phyloP scores from a whole-genome alignment of 495 filamentous ascomycete genomes.

The Cladorrhinum samala region DNA sequence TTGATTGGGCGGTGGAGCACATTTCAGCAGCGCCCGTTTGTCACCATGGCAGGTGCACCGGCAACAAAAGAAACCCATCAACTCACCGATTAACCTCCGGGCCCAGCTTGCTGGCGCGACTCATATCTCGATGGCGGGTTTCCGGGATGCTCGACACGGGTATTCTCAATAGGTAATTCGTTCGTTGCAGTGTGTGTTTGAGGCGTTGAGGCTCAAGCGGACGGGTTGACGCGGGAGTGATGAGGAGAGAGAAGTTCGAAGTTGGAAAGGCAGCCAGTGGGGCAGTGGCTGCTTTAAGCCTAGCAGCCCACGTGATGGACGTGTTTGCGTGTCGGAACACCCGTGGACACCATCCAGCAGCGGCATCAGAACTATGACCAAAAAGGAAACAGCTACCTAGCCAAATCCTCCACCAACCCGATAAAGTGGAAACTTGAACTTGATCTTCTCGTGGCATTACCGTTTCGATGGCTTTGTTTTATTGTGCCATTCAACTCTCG shows the following conservation, averaged over 20 bases:
- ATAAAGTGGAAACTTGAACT: neutral
- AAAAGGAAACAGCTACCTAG: neutral
- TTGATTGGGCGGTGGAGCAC: neutral
- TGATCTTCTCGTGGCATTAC: neutral
- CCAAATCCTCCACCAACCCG: constrained; percentile 3
- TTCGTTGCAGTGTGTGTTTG: constrained; percentile 13
- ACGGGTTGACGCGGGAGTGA: constrained; percentile 28
- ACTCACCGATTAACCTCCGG: constrained; percentile 92
- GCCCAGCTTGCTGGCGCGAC: constrained; percentile 80
- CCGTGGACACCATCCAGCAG: neutral
- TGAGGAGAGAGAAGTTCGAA: constrained; percentile 32
- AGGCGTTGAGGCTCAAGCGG: constrained; percentile 23
- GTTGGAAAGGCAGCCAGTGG: constrained; percentile 16
- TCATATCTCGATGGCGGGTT: constrained; percentile 57
- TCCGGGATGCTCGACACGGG: constrained; percentile 20
- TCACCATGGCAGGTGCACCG: neutral
- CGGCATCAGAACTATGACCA: neutral
- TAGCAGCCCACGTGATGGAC: constrained; percentile 27
- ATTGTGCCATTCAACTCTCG: neutral
- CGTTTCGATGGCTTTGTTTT: neutral
- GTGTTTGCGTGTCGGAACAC: neutral
- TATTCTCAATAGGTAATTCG: constrained; percentile 14
- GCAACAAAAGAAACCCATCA: neutral
- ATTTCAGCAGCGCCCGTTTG: neutral
- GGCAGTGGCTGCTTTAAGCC: constrained; percentile 11